These are phyloP conservation scores for Botrytis cinerea DNA, from an alignment of 2,329 filamentous ascomycete species.

Conservation along the genomic window DNA sequence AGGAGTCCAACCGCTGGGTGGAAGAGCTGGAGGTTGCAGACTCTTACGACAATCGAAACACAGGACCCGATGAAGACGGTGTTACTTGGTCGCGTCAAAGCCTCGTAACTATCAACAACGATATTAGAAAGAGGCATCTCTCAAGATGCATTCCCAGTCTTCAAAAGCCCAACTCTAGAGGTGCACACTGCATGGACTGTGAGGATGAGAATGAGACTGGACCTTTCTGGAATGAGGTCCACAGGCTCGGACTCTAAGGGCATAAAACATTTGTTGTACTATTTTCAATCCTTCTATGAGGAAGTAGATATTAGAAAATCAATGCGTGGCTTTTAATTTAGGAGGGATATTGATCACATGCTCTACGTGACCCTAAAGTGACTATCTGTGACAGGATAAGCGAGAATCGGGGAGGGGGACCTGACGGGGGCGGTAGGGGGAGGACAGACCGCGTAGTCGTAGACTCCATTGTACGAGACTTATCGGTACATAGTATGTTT, in stretches of 20 bases:
- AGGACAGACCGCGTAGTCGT: fast-evolving
- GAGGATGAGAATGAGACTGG: neutral
- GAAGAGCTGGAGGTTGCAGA: neutral
- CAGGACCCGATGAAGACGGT: neutral
- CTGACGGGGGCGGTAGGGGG: no score
- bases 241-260: neutral
- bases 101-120: neutral
- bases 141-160: neutral
- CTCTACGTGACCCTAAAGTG: neutral
- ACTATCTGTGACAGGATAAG: neutral
- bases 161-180: fast-evolving
- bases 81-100: neutral
- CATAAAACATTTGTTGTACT: neutral
- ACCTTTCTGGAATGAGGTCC: neutral
- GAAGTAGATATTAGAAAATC: neutral
- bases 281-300: neutral
- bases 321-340: neutral
- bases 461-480: neutral
- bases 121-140: fast-evolving
- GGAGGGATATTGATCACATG: neutral
- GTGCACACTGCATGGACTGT: neutral
- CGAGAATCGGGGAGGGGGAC: neutral
- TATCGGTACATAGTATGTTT: fast-evolving
- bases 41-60: neutral
- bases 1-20: no score